Conservation (phyloP, 495 filamentous ascomycete species). For the Aspergillus indologenus region DNA sequence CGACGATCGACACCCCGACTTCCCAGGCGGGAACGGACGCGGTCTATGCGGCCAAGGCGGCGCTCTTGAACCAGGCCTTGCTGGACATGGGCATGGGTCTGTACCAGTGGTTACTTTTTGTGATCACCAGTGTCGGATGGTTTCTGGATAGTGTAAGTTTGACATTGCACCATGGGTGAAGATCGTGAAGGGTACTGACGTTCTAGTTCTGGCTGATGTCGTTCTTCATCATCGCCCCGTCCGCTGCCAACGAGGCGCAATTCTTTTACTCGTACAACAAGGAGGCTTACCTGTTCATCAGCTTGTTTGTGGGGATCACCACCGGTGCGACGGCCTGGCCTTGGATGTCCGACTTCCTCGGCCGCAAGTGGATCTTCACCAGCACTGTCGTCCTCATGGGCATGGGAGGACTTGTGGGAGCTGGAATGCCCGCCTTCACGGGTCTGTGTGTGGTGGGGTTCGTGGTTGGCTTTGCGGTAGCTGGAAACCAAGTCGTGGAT, state of each 20-base stretch:
- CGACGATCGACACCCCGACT: not conserved
- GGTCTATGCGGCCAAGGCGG: slow-evolving; percentile 33
- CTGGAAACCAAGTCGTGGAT: slow-evolving; percentile 24
- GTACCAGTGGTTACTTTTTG: slow-evolving; percentile 74
- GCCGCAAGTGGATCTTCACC: slow-evolving; percentile 25
- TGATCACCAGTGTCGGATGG: slow-evolving; percentile 72
- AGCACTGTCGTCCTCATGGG: slow-evolving; percentile 26
- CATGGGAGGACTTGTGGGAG: slow-evolving; percentile 26
- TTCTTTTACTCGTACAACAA: slow-evolving; percentile 14
- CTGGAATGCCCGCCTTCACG: slow-evolving; percentile 24
- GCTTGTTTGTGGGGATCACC: slow-evolving; percentile 23
- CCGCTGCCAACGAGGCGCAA: slow-evolving; percentile 17
- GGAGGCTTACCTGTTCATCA: slow-evolving; percentile 8
- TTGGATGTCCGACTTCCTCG: slow-evolving; percentile 25
- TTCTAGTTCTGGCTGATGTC: slow-evolving; percentile 33
- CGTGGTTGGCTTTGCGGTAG: slow-evolving; percentile 24
- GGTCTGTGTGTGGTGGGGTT: slow-evolving; percentile 23
- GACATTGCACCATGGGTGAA: no score
- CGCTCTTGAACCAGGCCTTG: slow-evolving; percentile 20
- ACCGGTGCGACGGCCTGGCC: slow-evolving; percentile 25
- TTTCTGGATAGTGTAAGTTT: slow-evolving; percentile 42
- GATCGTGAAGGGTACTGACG: no score
- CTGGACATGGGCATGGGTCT: slow-evolving; percentile 74
- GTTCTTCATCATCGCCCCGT: slow-evolving; percentile 13
- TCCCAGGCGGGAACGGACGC: slow-evolving; percentile 15